Percentiles rank a stretch among this genome's conserved stretches.
Conservation (phyloP, 305 asterid genomes). For the Caryopteris hybrid region DNA sequence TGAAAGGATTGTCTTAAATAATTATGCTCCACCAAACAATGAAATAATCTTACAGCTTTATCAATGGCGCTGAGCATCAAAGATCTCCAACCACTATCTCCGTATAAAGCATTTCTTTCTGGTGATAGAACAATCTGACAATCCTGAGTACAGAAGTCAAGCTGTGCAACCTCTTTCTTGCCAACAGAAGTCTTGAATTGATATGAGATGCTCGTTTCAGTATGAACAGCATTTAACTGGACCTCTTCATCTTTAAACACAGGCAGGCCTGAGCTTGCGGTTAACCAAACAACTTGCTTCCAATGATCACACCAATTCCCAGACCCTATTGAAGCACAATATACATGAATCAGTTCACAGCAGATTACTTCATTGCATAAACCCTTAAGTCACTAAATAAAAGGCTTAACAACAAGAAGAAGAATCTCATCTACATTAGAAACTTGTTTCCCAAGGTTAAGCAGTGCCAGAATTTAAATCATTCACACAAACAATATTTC, state of each 20-base stretch:
- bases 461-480: too few species aligned
- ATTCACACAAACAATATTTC: not conserved
- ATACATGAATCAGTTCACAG: not conserved
- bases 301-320: conserved; percentile 92
- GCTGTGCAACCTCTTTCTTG: conserved; percentile 28
- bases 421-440: not conserved
- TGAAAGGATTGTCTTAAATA: not conserved
- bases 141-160: conserved; percentile 30
- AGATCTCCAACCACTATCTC: conserved; percentile 67
- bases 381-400: not conserved
- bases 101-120: conserved; percentile 66
- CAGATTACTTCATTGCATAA: not conserved
- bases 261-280: conserved; percentile 49
- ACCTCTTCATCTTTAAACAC: conserved; percentile 57
- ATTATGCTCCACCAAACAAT: not conserved
- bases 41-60: conserved; percentile 56
- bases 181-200: conserved; percentile 32
- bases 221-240: conserved; percentile 55
- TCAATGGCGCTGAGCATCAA: conserved; percentile 56
- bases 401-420: not conserved
- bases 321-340: conserved; percentile 41
- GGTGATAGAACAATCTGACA: conserved; percentile 52
- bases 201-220: conserved; percentile 60
- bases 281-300: conserved; percentile 91
- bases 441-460: not conserved